These are phyloP conservation scores for Cutaneotrichosporon mucoides DNA, from an alignment of 1,284 basidiomycete species.

Conservation along the genomic window DNA sequence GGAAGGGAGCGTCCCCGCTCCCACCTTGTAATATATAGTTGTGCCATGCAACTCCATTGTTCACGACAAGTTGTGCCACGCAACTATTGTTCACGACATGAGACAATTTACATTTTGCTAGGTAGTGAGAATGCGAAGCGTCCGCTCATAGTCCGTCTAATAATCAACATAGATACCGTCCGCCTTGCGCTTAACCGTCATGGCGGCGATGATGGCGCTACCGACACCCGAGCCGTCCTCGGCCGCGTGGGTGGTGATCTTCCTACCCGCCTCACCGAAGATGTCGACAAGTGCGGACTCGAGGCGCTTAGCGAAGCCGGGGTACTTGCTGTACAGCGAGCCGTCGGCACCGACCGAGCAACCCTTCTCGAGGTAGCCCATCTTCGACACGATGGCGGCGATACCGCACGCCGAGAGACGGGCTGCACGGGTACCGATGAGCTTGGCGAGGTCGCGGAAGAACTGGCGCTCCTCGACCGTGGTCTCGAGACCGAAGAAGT, in stretches of 20 bases:
- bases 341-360: slow-evolving; percentile 89
- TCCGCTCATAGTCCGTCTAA: slow-evolving; percentile 16
- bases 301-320: slow-evolving; percentile 81
- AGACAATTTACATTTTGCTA: no score
- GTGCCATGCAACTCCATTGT: no score
- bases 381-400: slow-evolving; percentile 87
- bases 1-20: no score
- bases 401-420: slow-evolving; percentile 87
- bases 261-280: slow-evolving; percentile 87
- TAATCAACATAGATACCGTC: slow-evolving; percentile 37
- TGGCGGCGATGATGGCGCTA: slow-evolving; percentile 88
- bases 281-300: slow-evolving; percentile 85
- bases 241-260: slow-evolving; percentile 82
- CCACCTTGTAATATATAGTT: no score
- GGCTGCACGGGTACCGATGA: slow-evolving; percentile 85
- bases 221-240: slow-evolving; percentile 95
- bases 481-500: slow-evolving; percentile 92
- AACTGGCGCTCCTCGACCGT: slow-evolving; percentile 91
- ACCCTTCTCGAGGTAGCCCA: slow-evolving; percentile 73
- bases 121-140: no score
- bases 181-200: slow-evolving; percentile 60
- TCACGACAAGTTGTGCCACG: no score
- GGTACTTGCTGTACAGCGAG: slow-evolving; percentile 93
- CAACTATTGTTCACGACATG: no score
- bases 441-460: slow-evolving; percentile 83